A percentile compares a stretch with the other conserved stretches of the same genome.
These are phyloP conservation scores for Leccinum pachyderme DNA, from an alignment of 1,284 basidiomycete species.

Conservation along the genomic window DNA sequence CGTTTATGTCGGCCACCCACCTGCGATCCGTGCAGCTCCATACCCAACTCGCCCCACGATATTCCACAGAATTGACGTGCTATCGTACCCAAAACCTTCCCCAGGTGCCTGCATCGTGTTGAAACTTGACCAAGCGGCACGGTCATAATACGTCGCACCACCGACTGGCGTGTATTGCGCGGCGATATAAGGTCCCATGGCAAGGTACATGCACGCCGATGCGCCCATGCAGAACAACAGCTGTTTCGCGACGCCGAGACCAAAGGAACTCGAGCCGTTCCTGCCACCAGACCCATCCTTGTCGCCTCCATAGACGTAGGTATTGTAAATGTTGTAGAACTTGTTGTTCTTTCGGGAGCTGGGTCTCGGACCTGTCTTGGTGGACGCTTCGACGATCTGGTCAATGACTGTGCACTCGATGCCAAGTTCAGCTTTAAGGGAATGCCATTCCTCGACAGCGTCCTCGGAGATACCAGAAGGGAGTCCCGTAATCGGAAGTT, in stretches of 20 bases:
- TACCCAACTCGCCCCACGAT: constrained; percentile 62
- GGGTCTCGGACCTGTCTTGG: constrained; percentile 37
- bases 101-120: constrained; percentile 66
- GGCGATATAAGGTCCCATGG: constrained; percentile 56
- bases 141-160: constrained; percentile 72
- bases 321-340: constrained; percentile 84
- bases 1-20: constrained; percentile 60
- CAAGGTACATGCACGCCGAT: constrained; percentile 54
- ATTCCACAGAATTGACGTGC: constrained; percentile 56
- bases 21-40: constrained; percentile 67
- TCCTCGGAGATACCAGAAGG: constrained; percentile 59
- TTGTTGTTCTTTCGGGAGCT: constrained; percentile 43
- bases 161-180: constrained; percentile 54
- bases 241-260: constrained; percentile 38
- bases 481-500: constrained; percentile 53
- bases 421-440: constrained; percentile 73
- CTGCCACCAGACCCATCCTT: constrained; percentile 19
- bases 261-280: constrained; percentile 24
- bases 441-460: constrained; percentile 65
- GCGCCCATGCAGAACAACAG: constrained; percentile 53
- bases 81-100: constrained; percentile 57
- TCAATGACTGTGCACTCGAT: constrained; percentile 77
- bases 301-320: constrained; percentile 62
- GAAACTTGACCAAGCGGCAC: constrained; percentile 75
- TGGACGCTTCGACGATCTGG: constrained; percentile 54